Evolutionary conservation across 2,329 filamentous ascomycete genomes (phyloP), one percentile per base, ranked within the genome.

Genomic region (Botryotinia calthae): DNA sequence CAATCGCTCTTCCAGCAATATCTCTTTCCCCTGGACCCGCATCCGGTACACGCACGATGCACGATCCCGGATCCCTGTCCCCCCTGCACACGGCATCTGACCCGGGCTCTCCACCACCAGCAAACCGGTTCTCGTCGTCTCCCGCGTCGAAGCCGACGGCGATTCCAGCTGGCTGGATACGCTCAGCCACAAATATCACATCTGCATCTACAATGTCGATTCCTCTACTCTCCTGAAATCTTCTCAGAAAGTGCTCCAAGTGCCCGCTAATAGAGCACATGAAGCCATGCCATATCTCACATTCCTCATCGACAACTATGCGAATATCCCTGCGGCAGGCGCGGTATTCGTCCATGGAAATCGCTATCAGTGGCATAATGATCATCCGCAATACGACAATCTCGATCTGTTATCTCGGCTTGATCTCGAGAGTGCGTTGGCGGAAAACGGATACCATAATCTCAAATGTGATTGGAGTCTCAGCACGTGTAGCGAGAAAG

Each of bases 391-490:
- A 25, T 86, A 86, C 74, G 84, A 86, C 72, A 86, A 86, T 75
- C 78, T 78, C 0, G 80, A 80, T 4, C 76, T 85, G 0, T 81
- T 86, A 1, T 73, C 75, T 0, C 72, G 74, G 1, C 80, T 86
- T 20, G 81, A 86, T 74, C 70, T 85, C 0, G 74, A 80, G 0
- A 72, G 79, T 0, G 85, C 85, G 1, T 78, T 86, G 1, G 75
- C 77, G 14, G 77, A 77, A 0, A 73, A 75, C 1, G 85, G 85
- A 0, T 86, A 86, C 75, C 82, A 85, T 71, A 86, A 86, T 73
- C 79, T 86, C 42, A 82, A 84, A 61, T 86, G 85, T 73, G 84
- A 86, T 76, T 86, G 85, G 85, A 84, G 83, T 65, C 42, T 77
- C 1, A 84, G 84, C 66, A 84, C 82, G 0, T 84, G 84, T 73